Evolutionary conservation across 2,329 filamentous ascomycete genomes (phyloP), one percentile per base, ranked within the genome.

Genomic region (Phyllosticta citribraziliensis): DNA sequence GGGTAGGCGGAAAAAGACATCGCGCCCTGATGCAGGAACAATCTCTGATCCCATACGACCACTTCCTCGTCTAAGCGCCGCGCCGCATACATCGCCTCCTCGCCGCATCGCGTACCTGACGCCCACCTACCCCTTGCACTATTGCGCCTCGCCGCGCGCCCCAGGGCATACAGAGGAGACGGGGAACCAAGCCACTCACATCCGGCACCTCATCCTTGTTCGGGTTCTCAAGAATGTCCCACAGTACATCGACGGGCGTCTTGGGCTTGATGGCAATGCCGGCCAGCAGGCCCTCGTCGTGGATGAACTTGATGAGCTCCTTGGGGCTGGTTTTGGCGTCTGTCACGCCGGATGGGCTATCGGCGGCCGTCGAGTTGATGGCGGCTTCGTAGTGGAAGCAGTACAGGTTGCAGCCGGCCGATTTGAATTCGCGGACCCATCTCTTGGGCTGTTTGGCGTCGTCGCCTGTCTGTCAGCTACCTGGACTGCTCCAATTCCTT

Each of bases 381-480:
- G 94, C 94, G 25, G 94, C 94, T 78, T 99, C 94, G 77, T 97
- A 97, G 81, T 99, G 94, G 81, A 99, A 99, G 81, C 94, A 97
- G 81, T 99, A 99, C n/a, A 99, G 82, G 75, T 99, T 91, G 76
- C 92, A 97, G 59, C 94, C 94, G 63, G 91, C 94, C 58, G 88
- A 86, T 74, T 94, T 86, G 80, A 99, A 97, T 64, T 96, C 90
- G 72, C 89, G 89, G 69, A 97, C 92, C 94, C 94, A 99, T 82
- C 91, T 92, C 81, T 97, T 95, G 67, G 94, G 94, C 92, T 94
- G 67, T 9, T 30, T 6, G 27, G 27, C 27, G 27, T 30, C 27
- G 40, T 17, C 25, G 47, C n/a, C 5, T 14, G 20, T 10, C 17
- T 8, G 40, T 52, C 17, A 52, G 57, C 52, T 22, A 20, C 55